phyloP scores from a whole-genome alignment of 2,329 filamentous ascomycete genomes.

The Pseudogymnoascus sp. region DNA sequence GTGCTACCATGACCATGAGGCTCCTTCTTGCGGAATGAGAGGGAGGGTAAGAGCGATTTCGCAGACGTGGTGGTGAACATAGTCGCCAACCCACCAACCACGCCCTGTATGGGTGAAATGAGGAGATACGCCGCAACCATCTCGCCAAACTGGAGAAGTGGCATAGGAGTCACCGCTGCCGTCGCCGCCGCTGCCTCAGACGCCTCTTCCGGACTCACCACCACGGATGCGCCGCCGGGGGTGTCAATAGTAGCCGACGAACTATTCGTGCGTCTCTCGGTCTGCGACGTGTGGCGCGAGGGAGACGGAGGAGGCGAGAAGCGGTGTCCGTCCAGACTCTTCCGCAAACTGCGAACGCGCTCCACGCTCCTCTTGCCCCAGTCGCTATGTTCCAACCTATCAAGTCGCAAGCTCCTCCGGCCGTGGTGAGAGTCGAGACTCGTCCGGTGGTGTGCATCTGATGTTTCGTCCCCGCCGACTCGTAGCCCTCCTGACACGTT shows the following conservation, averaged over 20 bases:
- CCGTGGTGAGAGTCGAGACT: slow-evolving; percentile 30
- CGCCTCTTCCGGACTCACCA: slow-evolving; percentile 3
- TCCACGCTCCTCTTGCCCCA: slow-evolving; percentile 35
- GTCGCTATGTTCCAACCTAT: slow-evolving; percentile 15
- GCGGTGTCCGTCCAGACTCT: slow-evolving; percentile 16
- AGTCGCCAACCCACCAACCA: slow-evolving; percentile 55
- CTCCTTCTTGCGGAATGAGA: slow-evolving; percentile 10
- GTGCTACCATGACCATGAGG: slow-evolving; percentile 26
- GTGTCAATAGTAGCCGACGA: slow-evolving; percentile 13
- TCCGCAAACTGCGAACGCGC: slow-evolving; percentile 28
- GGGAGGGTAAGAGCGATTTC: slow-evolving; percentile 23
- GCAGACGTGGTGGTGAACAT: slow-evolving; percentile 30
- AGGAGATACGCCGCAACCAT: slow-evolving; percentile 50
- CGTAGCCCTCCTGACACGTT: slow-evolving; percentile 20
- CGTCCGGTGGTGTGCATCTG: slow-evolving; percentile 27
- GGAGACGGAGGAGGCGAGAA: neutral
- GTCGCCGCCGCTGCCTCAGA: neutral
- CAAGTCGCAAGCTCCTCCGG: neutral
- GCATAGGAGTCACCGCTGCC: slow-evolving; percentile 6
- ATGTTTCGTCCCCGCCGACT: slow-evolving; percentile 26
- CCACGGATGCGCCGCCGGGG: slow-evolving; percentile 11
- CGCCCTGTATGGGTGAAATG: slow-evolving; percentile 59
- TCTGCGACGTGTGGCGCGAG: slow-evolving; percentile 26
- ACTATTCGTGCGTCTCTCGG: slow-evolving; percentile 29
- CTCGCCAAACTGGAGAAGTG: slow-evolving; percentile 18